Base-by-base conservation (phyloP, 306 rosid species). In the Herpetospermum pedunculosum region DNA sequence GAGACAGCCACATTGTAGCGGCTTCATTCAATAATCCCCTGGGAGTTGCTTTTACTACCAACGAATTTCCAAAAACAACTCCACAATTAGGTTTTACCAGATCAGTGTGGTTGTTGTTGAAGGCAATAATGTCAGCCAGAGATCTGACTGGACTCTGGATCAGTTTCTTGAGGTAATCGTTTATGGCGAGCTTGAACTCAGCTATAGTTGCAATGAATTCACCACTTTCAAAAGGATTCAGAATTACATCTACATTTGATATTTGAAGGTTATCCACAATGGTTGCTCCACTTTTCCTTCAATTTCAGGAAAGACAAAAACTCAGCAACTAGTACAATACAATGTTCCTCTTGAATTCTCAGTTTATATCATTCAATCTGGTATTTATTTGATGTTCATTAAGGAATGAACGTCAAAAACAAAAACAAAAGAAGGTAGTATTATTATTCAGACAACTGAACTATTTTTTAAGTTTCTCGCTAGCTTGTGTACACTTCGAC, bases 241-340 rank as follows among this genome's bases (percentile, higher is more conserved):
- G 53, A 75, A 86, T 69, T 3, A 44, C 59, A 48, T 77, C 82
- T 41, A 81, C 34, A 69, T 85, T 84, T 6, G 73, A 65, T 73
- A 90, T 84, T 41, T 87, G 89, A 78, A 91, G 77, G 81, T 91
- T 76, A 30, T 88, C 97, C 13, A 88, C 76, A 50, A 88, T 60
- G 25, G 72, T 80, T 63, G 92, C 97, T 49, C 96, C 97, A 59
- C 77, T 73, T 79, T 75, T 63, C 87, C 97, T 91, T 70, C 23
- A 76, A 58, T 70, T 76, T 26, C 3, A 30, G 47, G 35, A 14
- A 11, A 40, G 67, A 0, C 15, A 19, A 15, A 1, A 28, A 71
- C 44, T 47, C 75, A 30, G 35, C 49, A 35, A 44, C 21, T 28
- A 70, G 29, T 7, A 28, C 7, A 16, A 0, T 7, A 29, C 29